Percentiles rank a stretch among this genome's conserved stretches.
Conservation (phyloP, 2,329 filamentous ascomycete species). For the Periglandula ipomoeae region DNA sequence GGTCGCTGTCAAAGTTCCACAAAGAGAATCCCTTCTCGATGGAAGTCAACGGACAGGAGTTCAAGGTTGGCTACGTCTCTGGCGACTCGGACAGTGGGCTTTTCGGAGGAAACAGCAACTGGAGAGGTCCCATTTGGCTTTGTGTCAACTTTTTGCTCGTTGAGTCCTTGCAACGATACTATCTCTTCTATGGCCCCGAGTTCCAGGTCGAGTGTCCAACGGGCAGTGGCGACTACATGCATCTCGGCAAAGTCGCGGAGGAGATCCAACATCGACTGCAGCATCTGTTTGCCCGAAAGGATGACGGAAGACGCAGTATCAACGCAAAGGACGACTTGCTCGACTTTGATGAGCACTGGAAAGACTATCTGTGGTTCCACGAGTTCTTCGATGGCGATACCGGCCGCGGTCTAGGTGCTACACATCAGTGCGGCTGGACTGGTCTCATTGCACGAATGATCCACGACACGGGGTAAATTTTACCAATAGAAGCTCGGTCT, state of each 20-base stretch:
- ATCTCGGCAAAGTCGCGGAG: conserved; percentile 87
- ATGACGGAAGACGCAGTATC: conserved; percentile 80
- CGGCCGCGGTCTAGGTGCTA: conserved; percentile 81
- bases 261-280: conserved; percentile 92
- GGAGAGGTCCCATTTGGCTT: conserved; percentile 92
- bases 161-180: conserved; percentile 90
- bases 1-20: conserved; percentile 86
- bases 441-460: conserved; percentile 94
- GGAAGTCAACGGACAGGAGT: conserved; percentile 88
- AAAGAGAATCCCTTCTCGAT: conserved; percentile 86
- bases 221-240: conserved; percentile 89
- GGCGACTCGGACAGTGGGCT: conserved; percentile 95
- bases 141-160: conserved; percentile 93
- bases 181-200: conserved; percentile 86
- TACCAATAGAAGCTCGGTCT: too few relatives aligned
- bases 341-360: conserved; percentile 90
- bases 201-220: conserved; percentile 91
- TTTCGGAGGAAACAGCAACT: conserved; percentile 96
- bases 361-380: conserved; percentile 78
- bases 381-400: conserved; percentile 95
- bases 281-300: conserved; percentile 77
- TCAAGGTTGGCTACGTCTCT: conserved; percentile 80
- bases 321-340: conserved; percentile 77
- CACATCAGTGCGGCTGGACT: conserved; percentile 95
- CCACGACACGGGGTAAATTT: conserved; percentile 83